Evolutionary conservation across 257 asterid species (phyloP), one percentile per base, ranked within the genome.

Genomic region (Striga asiatica): DNA sequence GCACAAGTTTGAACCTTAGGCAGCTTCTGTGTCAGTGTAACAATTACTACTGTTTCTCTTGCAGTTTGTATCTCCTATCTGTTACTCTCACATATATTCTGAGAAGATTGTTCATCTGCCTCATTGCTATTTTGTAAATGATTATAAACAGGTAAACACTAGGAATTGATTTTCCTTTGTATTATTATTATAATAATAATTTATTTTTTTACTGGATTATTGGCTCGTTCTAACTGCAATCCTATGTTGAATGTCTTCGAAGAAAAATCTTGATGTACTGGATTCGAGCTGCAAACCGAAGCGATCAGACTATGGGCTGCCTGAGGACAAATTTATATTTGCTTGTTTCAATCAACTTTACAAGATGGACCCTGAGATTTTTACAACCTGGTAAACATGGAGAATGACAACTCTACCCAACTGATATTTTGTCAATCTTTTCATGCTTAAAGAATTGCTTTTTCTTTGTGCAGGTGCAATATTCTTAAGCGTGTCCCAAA

Each of bases 261-360:
- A 92, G 99, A 88, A 88, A 88, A 92, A 88, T 58, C 86, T 74
- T 53, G 97, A 92, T 65, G 99, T 92, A 8, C 77, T 92, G 68
- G 97, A 88, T 72, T 78, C 82, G 25, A 76, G 50, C 64, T 71
- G 70, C 79, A 93, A 84, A 70, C 93, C 74, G 28, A 92, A 76
- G 76, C 81, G 97, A 65, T 82, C 97, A 19, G 97, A 84, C 74
- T 88, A 84, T 67, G 97, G 95, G n/a, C 69, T 92, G 41, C 99
- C 99, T 0, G 94, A 81, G 71, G 93, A 81, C 73, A 92, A 88
- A 71, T 92, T 92, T 62, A 74, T 92, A 56, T 92, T 92, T 74
- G 99, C 94, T 65, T 92, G 99, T 73, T 92, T 92, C 74, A 92
- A 92, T 71, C 99, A 92, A 73, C 99, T 92, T 51, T 92, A 92